phyloP scores from a whole-genome alignment of 257 asterid genomes.

The Fraxinus cuspidata region DNA sequence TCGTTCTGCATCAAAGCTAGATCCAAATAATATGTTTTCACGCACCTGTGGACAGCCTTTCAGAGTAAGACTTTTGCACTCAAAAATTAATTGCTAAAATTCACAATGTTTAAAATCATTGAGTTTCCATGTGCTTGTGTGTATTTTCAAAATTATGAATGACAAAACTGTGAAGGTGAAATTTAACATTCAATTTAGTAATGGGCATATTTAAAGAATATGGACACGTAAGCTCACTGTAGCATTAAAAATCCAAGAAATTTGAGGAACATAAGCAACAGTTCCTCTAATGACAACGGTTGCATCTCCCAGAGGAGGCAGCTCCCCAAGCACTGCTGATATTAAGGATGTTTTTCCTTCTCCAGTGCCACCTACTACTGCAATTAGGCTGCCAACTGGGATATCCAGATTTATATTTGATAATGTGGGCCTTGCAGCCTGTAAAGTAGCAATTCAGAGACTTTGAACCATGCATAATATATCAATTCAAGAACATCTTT shows the following conservation, averaged over 20 bases:
- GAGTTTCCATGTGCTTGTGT: neutral
- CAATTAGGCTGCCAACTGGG: constrained; percentile 80
- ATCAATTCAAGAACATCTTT: constrained; percentile 13
- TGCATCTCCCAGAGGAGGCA: constrained; percentile 72
- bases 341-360: constrained; percentile 91
- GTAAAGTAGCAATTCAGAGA: constrained; percentile 24
- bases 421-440: constrained; percentile 74
- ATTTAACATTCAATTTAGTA: constrained; percentile 1
- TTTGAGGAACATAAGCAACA: constrained; percentile 90
- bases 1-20: constrained; percentile 61
- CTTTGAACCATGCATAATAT: constrained; percentile 11
- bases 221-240: constrained; percentile 55
- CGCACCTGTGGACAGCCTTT: constrained; percentile 58
- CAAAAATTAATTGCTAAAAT: constrained; percentile 13
- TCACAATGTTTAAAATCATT: constrained; percentile 7
- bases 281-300: constrained; percentile 73
- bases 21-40: constrained; percentile 78
- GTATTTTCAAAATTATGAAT: constrained; percentile 12
- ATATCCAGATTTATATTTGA: constrained; percentile 73
- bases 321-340: constrained; percentile 90
- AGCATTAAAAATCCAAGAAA: constrained; percentile 94
- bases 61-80: constrained; percentile 17
- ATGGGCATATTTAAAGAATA: constrained; percentile 14
- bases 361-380: constrained; percentile 93
- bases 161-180: constrained; percentile 4